These are phyloP conservation scores for Chytridium lagenaria DNA, from an alignment of 371 early-diverging fungal genomes.

Conservation along the genomic window DNA sequence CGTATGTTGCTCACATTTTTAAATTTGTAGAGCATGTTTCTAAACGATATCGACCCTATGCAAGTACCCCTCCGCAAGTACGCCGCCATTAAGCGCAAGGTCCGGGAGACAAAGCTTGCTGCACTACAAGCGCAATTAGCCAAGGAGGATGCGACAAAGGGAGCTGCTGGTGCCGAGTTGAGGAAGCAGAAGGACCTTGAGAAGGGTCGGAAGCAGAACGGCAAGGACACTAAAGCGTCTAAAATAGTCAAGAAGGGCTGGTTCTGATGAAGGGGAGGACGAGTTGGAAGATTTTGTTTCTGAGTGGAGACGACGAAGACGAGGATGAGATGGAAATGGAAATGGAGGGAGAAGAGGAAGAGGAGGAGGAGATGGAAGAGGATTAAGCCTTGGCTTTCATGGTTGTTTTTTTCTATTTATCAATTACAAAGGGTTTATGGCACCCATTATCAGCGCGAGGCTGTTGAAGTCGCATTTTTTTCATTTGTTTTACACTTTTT, in stretches of 20 bases:
- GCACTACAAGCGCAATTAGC: conserved; percentile 35
- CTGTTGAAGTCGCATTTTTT: too few relatives aligned
- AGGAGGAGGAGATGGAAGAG: conserved; percentile 37
- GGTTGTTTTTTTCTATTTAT: neutral
- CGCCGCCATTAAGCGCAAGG: conserved; percentile 24
- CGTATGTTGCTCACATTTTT: neutral
- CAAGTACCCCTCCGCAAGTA: conserved; percentile 31
- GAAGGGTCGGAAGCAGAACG: conserved; percentile 4
- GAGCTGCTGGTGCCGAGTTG: conserved; percentile 24
- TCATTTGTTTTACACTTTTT: too few relatives aligned
- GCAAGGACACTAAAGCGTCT: too few relatives aligned
- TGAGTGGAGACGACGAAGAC: conserved; percentile 28
- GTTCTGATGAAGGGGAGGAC: conserved; percentile 26
- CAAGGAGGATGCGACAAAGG: conserved; percentile 24
- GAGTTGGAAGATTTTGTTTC: conserved; percentile 23
- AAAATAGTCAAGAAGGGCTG: conserved; percentile 4
- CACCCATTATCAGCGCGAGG: too few relatives aligned
- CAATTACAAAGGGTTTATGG: neutral
- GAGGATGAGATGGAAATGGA: conserved; percentile 1
- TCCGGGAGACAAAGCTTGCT: conserved; percentile 22
- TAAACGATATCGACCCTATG: conserved; percentile 19
- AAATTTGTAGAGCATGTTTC: conserved; percentile 22
- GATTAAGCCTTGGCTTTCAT: too few relatives aligned
- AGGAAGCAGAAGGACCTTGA: conserved; percentile 8
- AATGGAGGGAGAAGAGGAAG: conserved; percentile 25